Conservation (phyloP, 805 yeast genomes). For the Candida maris region DNA sequence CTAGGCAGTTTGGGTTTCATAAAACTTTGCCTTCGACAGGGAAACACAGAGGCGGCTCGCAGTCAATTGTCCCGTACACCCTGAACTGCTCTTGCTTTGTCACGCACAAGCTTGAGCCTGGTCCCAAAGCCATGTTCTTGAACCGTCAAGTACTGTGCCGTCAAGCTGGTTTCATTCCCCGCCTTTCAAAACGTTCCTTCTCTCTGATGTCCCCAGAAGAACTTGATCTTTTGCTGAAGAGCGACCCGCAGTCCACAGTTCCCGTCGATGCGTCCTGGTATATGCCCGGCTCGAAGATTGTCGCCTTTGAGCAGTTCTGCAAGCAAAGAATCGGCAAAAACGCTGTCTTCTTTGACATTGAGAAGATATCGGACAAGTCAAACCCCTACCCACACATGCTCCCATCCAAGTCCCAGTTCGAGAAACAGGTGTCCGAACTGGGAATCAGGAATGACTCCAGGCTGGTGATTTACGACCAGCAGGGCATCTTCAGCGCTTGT, state of each 20-base stretch:
- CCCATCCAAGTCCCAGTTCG: slow-evolving; percentile 59
- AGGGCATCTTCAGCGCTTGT: slow-evolving; percentile 84
- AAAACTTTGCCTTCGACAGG: too few relatives aligned
- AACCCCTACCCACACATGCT: slow-evolving; percentile 89
- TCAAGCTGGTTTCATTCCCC: too few relatives aligned
- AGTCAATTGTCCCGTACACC: too few relatives aligned
- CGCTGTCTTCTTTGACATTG: slow-evolving; percentile 77
- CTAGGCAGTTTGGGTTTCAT: too few relatives aligned
- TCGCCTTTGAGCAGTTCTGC: slow-evolving; percentile 56
- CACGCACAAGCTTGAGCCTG: too few relatives aligned
- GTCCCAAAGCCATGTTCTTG: too few relatives aligned
- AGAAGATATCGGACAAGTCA: slow-evolving; percentile 52
- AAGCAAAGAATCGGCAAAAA: slow-evolving; percentile 54
- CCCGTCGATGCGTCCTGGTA: slow-evolving; percentile 93
- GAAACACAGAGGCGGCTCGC: too few relatives aligned
- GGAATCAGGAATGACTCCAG: slow-evolving; percentile 57
- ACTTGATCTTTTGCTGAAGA: slow-evolving; percentile 13
- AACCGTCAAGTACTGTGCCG: too few relatives aligned
- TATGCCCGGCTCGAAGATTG: slow-evolving; percentile 68
- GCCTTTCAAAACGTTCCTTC: slow-evolving; percentile 7
- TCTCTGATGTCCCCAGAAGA: slow-evolving; percentile 23
- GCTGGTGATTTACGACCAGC: slow-evolving; percentile 78
- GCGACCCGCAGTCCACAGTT: slow-evolving; percentile 23
- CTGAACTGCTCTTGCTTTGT: too few relatives aligned
- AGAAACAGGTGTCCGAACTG: slow-evolving; percentile 45